Percentiles rank a stretch among this genome's conserved stretches.
These are phyloP conservation scores for Kuraishia hungarica DNA, from an alignment of 805 yeast species.

Conservation along the genomic window DNA sequence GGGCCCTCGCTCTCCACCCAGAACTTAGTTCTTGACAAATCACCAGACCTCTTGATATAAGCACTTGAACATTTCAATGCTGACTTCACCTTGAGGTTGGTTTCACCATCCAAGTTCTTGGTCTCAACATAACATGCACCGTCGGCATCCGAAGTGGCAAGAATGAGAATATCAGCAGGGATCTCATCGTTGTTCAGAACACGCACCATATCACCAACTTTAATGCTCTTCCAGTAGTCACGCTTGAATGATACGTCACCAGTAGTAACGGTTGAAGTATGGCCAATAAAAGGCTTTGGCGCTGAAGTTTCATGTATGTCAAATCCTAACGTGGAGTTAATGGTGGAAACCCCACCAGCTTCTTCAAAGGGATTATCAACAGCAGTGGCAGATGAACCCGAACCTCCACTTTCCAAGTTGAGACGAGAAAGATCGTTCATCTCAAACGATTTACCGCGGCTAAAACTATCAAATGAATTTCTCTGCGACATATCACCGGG, in stretches of 20 bases:
- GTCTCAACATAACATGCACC: constrained; percentile 68
- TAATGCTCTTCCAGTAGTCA: constrained; percentile 62
- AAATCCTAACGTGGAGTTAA: background rate
- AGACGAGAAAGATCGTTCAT: background rate
- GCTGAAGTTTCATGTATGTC: constrained; percentile 5
- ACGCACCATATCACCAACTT: constrained; percentile 67
- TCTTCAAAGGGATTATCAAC: constrained; percentile 6
- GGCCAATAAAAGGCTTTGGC: constrained; percentile 21
- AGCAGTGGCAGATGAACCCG: constrained; percentile 1
- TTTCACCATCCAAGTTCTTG: constrained; percentile 74
- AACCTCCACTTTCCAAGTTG: constrained; percentile 1
- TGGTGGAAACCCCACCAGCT: background rate
- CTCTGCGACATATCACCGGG: constrained; percentile 13
- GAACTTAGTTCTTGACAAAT: constrained; percentile 42
- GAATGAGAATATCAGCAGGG: constrained; percentile 66
- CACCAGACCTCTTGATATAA: constrained; percentile 34
- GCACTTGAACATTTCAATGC: constrained; percentile 50
- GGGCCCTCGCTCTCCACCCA: constrained; percentile 83
- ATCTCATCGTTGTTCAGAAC: constrained; percentile 64
- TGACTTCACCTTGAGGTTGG: constrained; percentile 70
- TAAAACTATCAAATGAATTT: constrained; percentile 24
- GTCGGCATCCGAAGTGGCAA: constrained; percentile 64
- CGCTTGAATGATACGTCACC: constrained; percentile 23
- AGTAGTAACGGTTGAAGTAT: constrained; percentile 4
- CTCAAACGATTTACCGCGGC: constrained; percentile 17